Conservation (phyloP, 306 rosid genomes). For the Prunus davidiana region DNA sequence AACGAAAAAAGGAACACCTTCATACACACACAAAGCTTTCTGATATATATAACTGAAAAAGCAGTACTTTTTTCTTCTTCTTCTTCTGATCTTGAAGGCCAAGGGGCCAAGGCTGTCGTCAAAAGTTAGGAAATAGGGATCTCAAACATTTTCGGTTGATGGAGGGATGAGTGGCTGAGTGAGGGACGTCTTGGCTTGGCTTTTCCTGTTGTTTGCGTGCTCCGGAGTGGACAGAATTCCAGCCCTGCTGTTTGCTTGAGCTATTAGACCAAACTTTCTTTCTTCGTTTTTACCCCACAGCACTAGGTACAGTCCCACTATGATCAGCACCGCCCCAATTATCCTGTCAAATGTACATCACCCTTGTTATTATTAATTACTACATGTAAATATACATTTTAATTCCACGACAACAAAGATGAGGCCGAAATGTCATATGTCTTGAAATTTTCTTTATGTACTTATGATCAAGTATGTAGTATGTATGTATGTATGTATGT, state of each 20-base stretch:
- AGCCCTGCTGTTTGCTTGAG: constrained; percentile 34
- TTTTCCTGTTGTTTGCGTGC: constrained; percentile 47
- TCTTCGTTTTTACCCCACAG: constrained; percentile 94
- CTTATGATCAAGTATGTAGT: too few species aligned
- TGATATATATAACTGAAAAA: constrained; percentile 31
- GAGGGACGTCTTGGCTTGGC: constrained; percentile 60
- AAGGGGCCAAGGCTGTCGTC: constrained; percentile 22
- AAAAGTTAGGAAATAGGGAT: constrained; percentile 31
- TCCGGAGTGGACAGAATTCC: constrained; percentile 46
- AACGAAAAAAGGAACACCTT: constrained; percentile 14
- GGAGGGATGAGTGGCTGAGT: constrained; percentile 83
- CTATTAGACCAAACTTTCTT: constrained; percentile 53
- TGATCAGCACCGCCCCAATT: constrained; percentile 83
- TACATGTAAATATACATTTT: neutral
- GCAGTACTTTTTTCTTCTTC: constrained; percentile 18
- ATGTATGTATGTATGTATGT: too few species aligned
- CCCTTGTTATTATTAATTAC: neutral
- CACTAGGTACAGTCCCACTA: constrained; percentile 76
- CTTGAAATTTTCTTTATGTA: too few species aligned
- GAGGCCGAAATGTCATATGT: neutral
- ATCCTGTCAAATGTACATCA: constrained; percentile 46
- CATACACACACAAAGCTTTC: constrained; percentile 56
- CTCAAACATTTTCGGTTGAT: constrained; percentile 72
- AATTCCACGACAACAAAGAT: neutral
- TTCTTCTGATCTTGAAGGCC: constrained; percentile 14